Percentiles rank a stretch among this genome's conserved stretches.
Evolutionary conservation across 2,329 filamentous ascomycete species (phyloP).

Genomic region (Aspergillus sp.): DNA sequence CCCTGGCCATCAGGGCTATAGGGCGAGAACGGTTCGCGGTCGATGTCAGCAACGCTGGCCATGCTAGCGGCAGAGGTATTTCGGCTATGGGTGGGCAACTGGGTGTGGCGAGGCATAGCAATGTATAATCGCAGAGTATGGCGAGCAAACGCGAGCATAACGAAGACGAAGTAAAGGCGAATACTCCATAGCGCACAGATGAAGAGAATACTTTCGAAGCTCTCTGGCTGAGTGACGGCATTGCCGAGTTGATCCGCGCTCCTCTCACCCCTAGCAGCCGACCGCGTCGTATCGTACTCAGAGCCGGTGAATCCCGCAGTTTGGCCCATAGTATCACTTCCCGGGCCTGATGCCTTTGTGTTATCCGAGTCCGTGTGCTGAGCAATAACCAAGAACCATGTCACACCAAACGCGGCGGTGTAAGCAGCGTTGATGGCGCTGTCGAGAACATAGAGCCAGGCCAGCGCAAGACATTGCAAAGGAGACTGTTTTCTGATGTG

Average conservation of each 20-base stretch:
- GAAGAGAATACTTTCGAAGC: conserved; percentile 73
- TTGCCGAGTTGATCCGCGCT: conserved; percentile 55
- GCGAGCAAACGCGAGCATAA: conserved; percentile 80
- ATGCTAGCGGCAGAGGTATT: conserved; percentile 48
- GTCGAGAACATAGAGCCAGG: conserved; percentile 83
- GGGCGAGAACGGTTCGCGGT: conserved; percentile 67
- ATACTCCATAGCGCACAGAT: conserved; percentile 73
- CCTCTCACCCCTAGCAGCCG: conserved; percentile 46
- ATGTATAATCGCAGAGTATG: conserved; percentile 67
- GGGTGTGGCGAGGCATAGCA: conserved; percentile 40
- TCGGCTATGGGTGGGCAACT: conserved; percentile 42
- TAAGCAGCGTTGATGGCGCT: conserved; percentile 78
- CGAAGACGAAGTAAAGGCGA: conserved; percentile 77
- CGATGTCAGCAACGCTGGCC: conserved; percentile 47
- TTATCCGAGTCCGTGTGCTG: conserved; percentile 55
- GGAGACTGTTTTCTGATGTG: conserved; percentile 78
- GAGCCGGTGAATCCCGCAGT: conserved; percentile 66
- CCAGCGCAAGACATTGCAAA: conserved; percentile 75
- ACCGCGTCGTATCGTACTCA: conserved; percentile 59
- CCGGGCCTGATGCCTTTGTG: conserved; percentile 46
- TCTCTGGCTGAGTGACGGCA: conserved; percentile 65
- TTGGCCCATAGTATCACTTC: conserved; percentile 58
- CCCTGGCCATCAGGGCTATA: conserved; percentile 74
- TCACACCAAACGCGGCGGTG: conserved; percentile 76
- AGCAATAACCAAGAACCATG: conserved; percentile 79